Evolutionary conservation across 1,284 basidiomycete species (phyloP).

Genomic region (Marasmius fiardii): DNA sequence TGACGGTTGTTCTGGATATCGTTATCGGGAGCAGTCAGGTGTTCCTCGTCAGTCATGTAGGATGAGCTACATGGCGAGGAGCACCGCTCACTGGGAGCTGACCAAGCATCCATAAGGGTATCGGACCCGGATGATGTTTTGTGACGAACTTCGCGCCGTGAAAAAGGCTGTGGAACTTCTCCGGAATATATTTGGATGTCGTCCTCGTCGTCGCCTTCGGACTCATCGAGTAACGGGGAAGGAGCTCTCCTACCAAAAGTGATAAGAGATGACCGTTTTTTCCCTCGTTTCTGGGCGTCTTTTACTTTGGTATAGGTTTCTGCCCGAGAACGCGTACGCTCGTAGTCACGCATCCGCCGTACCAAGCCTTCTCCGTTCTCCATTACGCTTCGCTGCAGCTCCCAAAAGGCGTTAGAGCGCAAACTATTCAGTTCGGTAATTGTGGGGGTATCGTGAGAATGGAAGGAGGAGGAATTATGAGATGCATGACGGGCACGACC

Average conservation of each 20-base stretch:
- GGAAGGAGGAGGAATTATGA: conserved; percentile 17
- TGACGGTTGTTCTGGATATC: conserved; percentile 22
- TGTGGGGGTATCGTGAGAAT: conserved; percentile 18
- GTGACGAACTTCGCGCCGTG: conserved; percentile 11
- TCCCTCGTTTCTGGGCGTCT: conserved; percentile 33
- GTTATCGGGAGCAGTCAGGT: conserved; percentile 22
- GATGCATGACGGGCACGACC: conserved; percentile 20
- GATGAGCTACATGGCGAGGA: conserved; percentile 25
- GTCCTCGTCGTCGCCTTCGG: conserved; percentile 49
- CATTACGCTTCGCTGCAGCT: conserved; percentile 56
- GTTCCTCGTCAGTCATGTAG: conserved; percentile 23
- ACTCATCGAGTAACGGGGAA: conserved; percentile 22
- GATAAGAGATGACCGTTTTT: conserved; percentile 31
- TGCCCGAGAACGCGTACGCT: conserved; percentile 43
- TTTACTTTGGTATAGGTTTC: conserved; percentile 32
- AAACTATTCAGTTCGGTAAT: conserved; percentile 40
- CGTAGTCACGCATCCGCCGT: conserved; percentile 70
- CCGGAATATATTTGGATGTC: conserved; percentile 54
- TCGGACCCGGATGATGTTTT: background rate
- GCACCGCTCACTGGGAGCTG: conserved; percentile 19
- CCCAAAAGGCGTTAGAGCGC: conserved; percentile 60
- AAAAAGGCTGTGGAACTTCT: conserved; percentile 23
- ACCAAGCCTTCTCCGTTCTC: conserved; percentile 65
- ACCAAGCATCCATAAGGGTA: conserved; percentile 10
- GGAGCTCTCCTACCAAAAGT: conserved; percentile 14